Evolutionary conservation across 176 grass and related monocot species (phyloP).

Genomic region (Juncus effusus): DNA sequence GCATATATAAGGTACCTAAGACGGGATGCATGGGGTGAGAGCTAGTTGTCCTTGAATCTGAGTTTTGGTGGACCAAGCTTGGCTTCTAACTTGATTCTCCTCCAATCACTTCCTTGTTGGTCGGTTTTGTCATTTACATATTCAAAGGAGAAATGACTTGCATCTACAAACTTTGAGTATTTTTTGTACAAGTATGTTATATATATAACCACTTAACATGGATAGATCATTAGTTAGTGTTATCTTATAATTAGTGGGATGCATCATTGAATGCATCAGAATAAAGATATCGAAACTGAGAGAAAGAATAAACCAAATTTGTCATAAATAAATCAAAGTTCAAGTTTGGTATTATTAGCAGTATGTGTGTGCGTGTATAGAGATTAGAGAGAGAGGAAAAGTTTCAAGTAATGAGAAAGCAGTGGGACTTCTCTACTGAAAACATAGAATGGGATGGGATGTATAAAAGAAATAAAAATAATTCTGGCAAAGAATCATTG

Average conservation of each 20-base stretch:
- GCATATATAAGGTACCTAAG: constrained; percentile 3
- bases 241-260: no score
- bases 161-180: neutral
- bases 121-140: neutral
- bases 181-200: no score
- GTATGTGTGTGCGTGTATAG: neutral
- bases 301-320: neutral
- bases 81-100: constrained; percentile 19
- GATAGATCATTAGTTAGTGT: no score
- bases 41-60: constrained; percentile 26
- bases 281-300: neutral
- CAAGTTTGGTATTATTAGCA: neutral
- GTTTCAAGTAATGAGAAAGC: neutral
- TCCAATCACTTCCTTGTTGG: neutral
- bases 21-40: constrained; percentile 31
- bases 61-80: constrained; percentile 19
- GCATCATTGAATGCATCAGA: no score
- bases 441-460: constrained; percentile 4
- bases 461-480: constrained; percentile 31
- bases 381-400: neutral
- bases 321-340: neutral
- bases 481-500: constrained; percentile 48
- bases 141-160: neutral
- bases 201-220: no score
- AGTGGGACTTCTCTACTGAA: constrained; percentile 9